Evolutionary conservation across 2,329 filamentous ascomycete genomes (phyloP).

Genomic region (Tolypocladium amazonense): DNA sequence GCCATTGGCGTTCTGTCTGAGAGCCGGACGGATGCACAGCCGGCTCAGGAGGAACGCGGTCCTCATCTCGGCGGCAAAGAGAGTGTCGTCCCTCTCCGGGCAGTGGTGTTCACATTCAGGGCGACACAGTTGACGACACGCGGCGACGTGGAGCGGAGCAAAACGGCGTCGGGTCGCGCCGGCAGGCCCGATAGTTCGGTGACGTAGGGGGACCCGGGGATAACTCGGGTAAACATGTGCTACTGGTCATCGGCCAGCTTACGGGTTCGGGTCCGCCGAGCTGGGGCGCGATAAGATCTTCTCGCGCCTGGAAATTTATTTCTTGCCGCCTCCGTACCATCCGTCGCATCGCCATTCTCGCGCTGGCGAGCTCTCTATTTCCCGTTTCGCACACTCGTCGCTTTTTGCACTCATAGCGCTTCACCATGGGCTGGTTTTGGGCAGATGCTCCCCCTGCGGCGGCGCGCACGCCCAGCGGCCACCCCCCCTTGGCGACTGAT

Average conservation of each 20-base stretch:
- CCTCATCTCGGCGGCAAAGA: constrained; percentile 31
- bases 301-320: background rate
- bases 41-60: constrained; percentile 30
- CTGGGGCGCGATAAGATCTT: background rate
- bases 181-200: constrained; percentile 2
- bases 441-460: constrained; percentile 33
- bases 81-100: background rate
- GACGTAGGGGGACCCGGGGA: constrained; percentile 11
- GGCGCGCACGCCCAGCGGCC: constrained; percentile 21
- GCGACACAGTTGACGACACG: background rate
- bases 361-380: background rate
- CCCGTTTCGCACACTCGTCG: background rate
- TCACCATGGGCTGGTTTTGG: constrained; percentile 54
- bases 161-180: background rate
- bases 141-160: background rate
- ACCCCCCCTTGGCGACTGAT: constrained; percentile 16
- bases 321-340: background rate
- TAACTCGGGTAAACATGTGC: constrained; percentile 17
- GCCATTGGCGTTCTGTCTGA: constrained; percentile 15
- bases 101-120: constrained; percentile 9
- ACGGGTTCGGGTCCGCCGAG: background rate
- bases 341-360: background rate
- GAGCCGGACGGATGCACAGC: constrained; percentile 28
- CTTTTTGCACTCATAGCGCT: background rate
- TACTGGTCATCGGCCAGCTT: background rate